A percentile compares a stretch with the other conserved stretches of the same genome.
phyloP scores from a whole-genome alignment of 805 yeast species.

The Hanseniaspora pseudoguilliermondii region DNA sequence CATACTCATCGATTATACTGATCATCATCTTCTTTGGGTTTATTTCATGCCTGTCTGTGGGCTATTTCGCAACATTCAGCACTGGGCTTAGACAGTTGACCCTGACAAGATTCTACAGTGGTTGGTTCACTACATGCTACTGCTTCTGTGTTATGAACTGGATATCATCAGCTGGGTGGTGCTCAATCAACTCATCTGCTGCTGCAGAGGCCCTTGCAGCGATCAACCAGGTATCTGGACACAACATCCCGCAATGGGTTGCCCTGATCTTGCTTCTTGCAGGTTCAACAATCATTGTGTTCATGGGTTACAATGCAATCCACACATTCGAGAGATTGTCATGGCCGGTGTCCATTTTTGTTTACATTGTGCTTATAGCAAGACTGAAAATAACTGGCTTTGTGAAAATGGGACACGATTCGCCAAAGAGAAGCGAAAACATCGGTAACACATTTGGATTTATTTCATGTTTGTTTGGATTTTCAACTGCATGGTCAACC shows the following conservation, averaged over 20 bases:
- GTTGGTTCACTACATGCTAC: conserved; percentile 54
- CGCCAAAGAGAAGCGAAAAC: conserved; percentile 43
- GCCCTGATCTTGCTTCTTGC: conserved; percentile 64
- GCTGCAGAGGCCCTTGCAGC: conserved; percentile 72
- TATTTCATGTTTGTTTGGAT: conserved; percentile 76
- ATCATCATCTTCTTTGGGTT: conserved; percentile 59
- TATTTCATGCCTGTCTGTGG: conserved; percentile 67
- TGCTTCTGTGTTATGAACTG: conserved; percentile 65
- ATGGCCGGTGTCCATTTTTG: conserved; percentile 70
- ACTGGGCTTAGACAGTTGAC: conserved; percentile 85
- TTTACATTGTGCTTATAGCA: conserved; percentile 65
- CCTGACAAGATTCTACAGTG: conserved; percentile 62
- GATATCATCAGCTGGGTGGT: conserved; percentile 88
- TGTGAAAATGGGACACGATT: conserved; percentile 42
- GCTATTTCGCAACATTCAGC: conserved; percentile 71
- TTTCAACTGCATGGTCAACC: conserved; percentile 90
- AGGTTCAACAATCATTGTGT: conserved; percentile 58
- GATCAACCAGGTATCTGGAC: conserved; percentile 40
- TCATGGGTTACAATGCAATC: conserved; percentile 74
- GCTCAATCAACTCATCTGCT: conserved; percentile 81
- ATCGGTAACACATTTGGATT: conserved; percentile 73
- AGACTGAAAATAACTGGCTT: conserved; percentile 39
- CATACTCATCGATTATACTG: conserved; percentile 60
- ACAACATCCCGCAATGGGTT: conserved; percentile 72
- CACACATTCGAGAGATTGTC: conserved; percentile 73